Evolutionary conservation across 352 stramenopile species (phyloP), one percentile per base, ranked within the genome.

Genomic region (Peronospora belbahrii): DNA sequence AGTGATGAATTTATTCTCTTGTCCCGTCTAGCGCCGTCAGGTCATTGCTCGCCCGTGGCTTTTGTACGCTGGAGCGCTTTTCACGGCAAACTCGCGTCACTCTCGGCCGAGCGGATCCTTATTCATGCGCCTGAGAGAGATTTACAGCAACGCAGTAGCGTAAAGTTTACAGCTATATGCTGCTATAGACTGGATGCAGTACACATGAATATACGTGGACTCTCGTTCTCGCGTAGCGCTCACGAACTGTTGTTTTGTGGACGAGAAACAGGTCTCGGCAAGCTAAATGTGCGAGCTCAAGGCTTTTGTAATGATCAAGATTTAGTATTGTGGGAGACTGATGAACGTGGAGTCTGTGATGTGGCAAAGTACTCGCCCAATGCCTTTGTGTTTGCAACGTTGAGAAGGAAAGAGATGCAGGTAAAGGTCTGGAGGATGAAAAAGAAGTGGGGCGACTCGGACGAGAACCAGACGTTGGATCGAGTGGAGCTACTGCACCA

Each of bases 1-100:
- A 88, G 72, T 43, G 75, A 85, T 34, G 77, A 92, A 63, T 92
- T 92, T 57, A 75, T 85, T n/a, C 61, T 92, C 24, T 52, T 89
- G 20, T 54, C 68, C 11, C 70, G 65, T 33, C 75, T 92, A 44
- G 52, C 71, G 37, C 62, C 65, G 11, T 70, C 77, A 13, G 73
- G 73, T 49, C 77, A 92, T 45, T 47, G 51, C 10, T 56, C 61
- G 48, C 60, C 73, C 35, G 71, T 92, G 42, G 46, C 59, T 4
- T 76, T 81, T 40, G 70, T 87, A 44, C 78, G 76, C 39, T 92
- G 77, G 77, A 87, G 73, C 61, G 52, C 69, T 0, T 87, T 85
- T 49, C 80, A 88, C 48, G 77, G 62, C 32, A 85, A 83, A 34
- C 38, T 92, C n/a, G 74, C 69, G 18, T 88, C 80, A 31, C 63